These are phyloP conservation scores for Podila epigama DNA, from an alignment of 192 early-diverging fungal species.

Conservation along the genomic window DNA sequence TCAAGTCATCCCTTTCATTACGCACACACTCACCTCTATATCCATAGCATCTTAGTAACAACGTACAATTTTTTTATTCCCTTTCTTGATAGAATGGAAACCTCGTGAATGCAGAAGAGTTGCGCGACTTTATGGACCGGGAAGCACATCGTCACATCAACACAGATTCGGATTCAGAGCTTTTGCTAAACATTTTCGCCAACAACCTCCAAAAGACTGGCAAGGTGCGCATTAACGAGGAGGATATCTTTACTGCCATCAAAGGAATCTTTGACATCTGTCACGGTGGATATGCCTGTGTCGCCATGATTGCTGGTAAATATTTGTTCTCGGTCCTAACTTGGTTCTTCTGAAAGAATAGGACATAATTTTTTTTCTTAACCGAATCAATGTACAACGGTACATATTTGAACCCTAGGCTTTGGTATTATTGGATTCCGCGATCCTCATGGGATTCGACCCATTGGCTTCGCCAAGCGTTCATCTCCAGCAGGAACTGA, in stretches of 20 bases:
- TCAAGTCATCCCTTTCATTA: no score
- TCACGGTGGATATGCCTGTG: slow-evolving; percentile 93
- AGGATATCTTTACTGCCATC: slow-evolving; percentile 97
- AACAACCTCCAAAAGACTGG: slow-evolving; percentile 97
- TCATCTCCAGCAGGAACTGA: slow-evolving; percentile 76
- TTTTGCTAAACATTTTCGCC: slow-evolving; percentile 97
- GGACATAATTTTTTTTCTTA: no score
- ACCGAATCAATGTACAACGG: no score
- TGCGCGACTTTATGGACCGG: slow-evolving; percentile 89
- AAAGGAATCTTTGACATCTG: slow-evolving; percentile 83
- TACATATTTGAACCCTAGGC: slow-evolving; percentile 51
- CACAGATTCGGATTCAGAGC: slow-evolving; percentile 99
- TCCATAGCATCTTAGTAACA: neutral
- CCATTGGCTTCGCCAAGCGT: slow-evolving; percentile 91
- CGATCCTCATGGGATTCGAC: slow-evolving; percentile 97
- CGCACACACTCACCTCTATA: neutral
- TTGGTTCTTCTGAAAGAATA: neutral
- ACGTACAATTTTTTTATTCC: neutral
- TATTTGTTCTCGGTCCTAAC: neutral
- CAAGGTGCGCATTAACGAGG: slow-evolving; percentile 97
- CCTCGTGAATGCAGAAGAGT: slow-evolving; percentile 91
- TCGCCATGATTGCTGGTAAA: slow-evolving; percentile 94
- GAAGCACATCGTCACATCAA: slow-evolving; percentile 99
- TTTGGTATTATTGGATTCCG: slow-evolving; percentile 96
- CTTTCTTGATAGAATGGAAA: slow-evolving; percentile 86